Conservation (phyloP, 805 yeast genomes). For the Wickerhamomyces queroliae region DNA sequence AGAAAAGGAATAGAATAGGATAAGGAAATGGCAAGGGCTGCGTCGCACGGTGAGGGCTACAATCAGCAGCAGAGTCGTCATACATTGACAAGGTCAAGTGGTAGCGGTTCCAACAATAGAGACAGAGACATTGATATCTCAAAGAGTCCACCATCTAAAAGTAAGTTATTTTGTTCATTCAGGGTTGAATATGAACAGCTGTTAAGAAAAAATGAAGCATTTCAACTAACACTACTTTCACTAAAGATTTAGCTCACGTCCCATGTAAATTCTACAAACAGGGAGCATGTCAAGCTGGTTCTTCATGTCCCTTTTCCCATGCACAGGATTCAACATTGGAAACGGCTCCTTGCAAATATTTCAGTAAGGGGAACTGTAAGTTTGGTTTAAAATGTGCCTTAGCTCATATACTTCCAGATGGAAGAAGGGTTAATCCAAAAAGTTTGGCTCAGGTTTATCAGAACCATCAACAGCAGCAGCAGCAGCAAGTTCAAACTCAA, state of each 20-base stretch:
- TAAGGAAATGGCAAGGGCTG: background rate
- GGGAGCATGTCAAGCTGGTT: constrained; percentile 94
- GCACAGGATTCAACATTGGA: constrained; percentile 43
- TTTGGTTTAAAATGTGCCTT: constrained; percentile 93
- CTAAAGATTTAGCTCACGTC: constrained; percentile 85
- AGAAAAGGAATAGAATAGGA: background rate
- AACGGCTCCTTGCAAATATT: constrained; percentile 79
- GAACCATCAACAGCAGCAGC: constrained; percentile 10
- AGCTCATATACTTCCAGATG: constrained; percentile 87
- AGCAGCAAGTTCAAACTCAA: constrained; percentile 1
- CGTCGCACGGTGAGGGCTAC: background rate
- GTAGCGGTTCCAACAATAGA: no score
- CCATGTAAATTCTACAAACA: constrained; percentile 93
- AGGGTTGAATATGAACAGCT: background rate
- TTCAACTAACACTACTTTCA: constrained; percentile 20
- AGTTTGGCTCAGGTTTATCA: constrained; percentile 27
- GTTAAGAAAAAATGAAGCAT: no score
- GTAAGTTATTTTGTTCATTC: constrained; percentile 10
- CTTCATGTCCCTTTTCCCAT: constrained; percentile 88
- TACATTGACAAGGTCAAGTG: no score
- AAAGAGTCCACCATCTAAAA: constrained; percentile 22
- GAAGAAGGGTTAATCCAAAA: constrained; percentile 66
- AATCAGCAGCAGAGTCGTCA: background rate
- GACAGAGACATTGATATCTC: constrained; percentile 19
- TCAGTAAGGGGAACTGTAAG: constrained; percentile 94